A percentile compares a stretch with the other conserved stretches of the same genome.
phyloP scores from a whole-genome alignment of 257 asterid genomes.

The Oldenlandia corymbosa region DNA sequence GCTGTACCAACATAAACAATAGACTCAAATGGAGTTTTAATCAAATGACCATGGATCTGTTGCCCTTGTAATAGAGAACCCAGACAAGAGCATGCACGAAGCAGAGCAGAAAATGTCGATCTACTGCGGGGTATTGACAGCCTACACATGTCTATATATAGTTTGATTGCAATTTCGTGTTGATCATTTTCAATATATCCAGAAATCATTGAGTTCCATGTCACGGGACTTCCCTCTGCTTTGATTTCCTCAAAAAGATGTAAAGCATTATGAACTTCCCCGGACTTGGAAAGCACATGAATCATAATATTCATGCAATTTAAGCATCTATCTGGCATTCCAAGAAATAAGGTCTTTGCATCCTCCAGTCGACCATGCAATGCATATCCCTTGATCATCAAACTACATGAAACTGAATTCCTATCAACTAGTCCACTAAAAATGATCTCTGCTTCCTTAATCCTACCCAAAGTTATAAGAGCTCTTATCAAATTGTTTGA shows the following conservation, averaged over 20 bases:
- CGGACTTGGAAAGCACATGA: constrained; percentile 42
- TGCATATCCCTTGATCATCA: constrained; percentile 76
- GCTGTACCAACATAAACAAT: constrained; percentile 61
- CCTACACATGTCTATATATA: constrained; percentile 56
- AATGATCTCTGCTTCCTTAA: constrained; percentile 52
- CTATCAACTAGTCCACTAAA: constrained; percentile 38
- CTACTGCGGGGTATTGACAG: constrained; percentile 47
- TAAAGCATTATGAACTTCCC: constrained; percentile 50
- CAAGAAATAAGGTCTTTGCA: constrained; percentile 40
- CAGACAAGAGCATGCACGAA: constrained; percentile 60
- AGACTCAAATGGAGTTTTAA: constrained; percentile 58
- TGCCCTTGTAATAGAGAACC: constrained; percentile 67
- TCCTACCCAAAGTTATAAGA: constrained; percentile 36
- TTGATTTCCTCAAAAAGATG: constrained; percentile 55
- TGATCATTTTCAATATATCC: constrained; percentile 52
- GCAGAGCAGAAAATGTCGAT: constrained; percentile 58
- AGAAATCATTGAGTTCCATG: constrained; percentile 90
- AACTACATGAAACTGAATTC: constrained; percentile 44
- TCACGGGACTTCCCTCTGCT: constrained; percentile 47
- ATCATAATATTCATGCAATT: constrained; percentile 67
- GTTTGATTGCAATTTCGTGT: constrained; percentile 44
- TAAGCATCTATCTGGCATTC: constrained; percentile 41
- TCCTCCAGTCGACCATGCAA: constrained; percentile 45
- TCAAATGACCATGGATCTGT: constrained; percentile 51
- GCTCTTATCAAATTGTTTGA: constrained; percentile 51